Base-by-base conservation (phyloP, 331 rosid genomes). In the Malus hybrid region DNA sequence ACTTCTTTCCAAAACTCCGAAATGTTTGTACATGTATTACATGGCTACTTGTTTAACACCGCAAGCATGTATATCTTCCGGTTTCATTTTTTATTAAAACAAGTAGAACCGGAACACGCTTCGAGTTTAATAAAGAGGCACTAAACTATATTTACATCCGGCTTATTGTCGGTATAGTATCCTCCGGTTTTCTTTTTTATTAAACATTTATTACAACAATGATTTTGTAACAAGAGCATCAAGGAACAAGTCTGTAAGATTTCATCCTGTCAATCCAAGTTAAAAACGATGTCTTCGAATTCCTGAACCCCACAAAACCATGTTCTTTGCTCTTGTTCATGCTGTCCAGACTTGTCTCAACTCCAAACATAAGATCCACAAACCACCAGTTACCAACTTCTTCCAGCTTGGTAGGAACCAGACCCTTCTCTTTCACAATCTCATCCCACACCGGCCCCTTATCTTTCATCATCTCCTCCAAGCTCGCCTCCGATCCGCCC, bases 1-100 rank as follows among this genome's bases (percentile, higher is more conserved):
- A 27, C 77, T 90, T 75, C 88, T 94, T 28, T 86, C 89, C 83
- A 22, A 87, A 81, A 63, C 80, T 87, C 55, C 88, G 85, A 81
- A n/a, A 34, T 55, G 5, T 2, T 11, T 14, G 66, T 34, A 55
- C 64, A 36, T 36, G 42, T 36, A 2, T 36, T 36, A 2, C 42
- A 36, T 36, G 42, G 42, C 46, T 39, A 39, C 12, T 39, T 39
- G 46, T 39, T 39, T 39, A 39, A 39, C 46, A n/a, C 9, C 13
- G 24, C 52, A 32, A 54, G 13, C 12, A 39, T 39, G 46, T 3
- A 39, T 39, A 10, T 3, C 46, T 10, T 39, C 4, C 13, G 12
- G 12, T 39, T 39, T 39, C 9, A 3, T 9, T 39, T 39, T 39
- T 24, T 24, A 24, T 24, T 24, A 24, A 24, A 36, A 36, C 36